These are phyloP conservation scores for Fusarium solani-melongenae DNA, from an alignment of 2,329 filamentous ascomycete genomes.

Conservation along the genomic window DNA sequence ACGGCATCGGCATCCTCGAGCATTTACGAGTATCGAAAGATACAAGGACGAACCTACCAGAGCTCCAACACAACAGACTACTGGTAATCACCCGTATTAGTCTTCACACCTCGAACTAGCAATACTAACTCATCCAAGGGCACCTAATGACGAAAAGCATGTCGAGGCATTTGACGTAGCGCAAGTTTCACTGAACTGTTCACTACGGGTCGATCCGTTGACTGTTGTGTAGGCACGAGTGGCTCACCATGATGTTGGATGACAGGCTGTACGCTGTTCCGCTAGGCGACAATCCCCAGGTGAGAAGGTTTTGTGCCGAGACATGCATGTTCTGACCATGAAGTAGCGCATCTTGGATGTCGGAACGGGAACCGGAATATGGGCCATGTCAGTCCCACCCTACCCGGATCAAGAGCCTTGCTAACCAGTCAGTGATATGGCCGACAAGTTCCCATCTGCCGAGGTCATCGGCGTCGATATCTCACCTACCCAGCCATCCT, in stretches of 20 bases:
- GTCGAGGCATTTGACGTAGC: slow-evolving; percentile 30
- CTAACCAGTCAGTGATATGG: slow-evolving; percentile 14
- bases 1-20: slow-evolving; percentile 16
- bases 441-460: slow-evolving; percentile 22
- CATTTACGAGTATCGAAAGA: slow-evolving; percentile 26
- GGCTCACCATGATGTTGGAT: slow-evolving; percentile 32
- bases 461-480: slow-evolving; percentile 22
- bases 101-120: too few relatives aligned
- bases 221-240: slow-evolving; percentile 16
- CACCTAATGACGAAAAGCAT: slow-evolving; percentile 29
- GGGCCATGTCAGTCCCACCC: slow-evolving; percentile 9
- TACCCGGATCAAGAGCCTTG: rapidly evolving
- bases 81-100: not conserved
- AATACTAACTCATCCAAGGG: not conserved
- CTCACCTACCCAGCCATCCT: slow-evolving; percentile 4
- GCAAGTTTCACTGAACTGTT: not conserved
- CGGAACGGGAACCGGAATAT: slow-evolving; percentile 23
- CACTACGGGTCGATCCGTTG: not conserved
- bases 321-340: not conserved
- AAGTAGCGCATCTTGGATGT: slow-evolving; percentile 17
- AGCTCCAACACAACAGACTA: slow-evolving; percentile 27
- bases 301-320: not conserved
- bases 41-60: slow-evolving; percentile 26
- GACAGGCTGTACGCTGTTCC: slow-evolving; percentile 19
- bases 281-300: slow-evolving; percentile 19